A percentile compares a stretch with the other conserved stretches of the same genome.
Evolutionary conservation across 495 filamentous ascomycete genomes (phyloP).

Genomic region (Ramalina intermedia): DNA sequence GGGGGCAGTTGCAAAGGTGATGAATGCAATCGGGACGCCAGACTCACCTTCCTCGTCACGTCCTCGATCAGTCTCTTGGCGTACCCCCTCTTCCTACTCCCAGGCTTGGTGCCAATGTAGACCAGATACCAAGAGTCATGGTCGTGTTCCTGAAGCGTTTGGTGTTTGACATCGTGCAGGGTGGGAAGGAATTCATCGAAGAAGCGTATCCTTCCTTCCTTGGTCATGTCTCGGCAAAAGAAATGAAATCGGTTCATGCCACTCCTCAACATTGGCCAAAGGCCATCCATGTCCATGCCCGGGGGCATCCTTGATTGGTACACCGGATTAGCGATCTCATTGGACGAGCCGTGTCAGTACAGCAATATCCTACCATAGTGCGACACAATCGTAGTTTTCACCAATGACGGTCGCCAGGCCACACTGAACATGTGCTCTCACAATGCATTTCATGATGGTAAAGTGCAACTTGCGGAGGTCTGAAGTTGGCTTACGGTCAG

Average conservation of each 20-base stretch:
- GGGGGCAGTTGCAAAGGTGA: too few species aligned
- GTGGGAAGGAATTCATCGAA: slow-evolving; percentile 64
- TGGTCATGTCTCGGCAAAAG: slow-evolving; percentile 44
- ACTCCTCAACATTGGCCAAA: slow-evolving; percentile 50
- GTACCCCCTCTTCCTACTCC: slow-evolving; percentile 51
- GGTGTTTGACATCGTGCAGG: slow-evolving; percentile 55
- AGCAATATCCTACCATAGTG: slow-evolving; percentile 45
- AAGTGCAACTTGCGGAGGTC: slow-evolving; percentile 61
- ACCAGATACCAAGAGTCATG: slow-evolving; percentile 58
- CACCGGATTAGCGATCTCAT: not conserved
- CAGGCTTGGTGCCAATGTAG: slow-evolving; percentile 59
- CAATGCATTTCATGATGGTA: slow-evolving; percentile 57
- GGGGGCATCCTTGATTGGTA: slow-evolving; percentile 52
- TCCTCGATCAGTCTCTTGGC: slow-evolving; percentile 52
- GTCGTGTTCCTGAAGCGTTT: slow-evolving; percentile 48
- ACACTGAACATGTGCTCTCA: slow-evolving; percentile 53
- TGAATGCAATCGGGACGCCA: slow-evolving; percentile 1
- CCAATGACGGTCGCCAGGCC: slow-evolving; percentile 60
- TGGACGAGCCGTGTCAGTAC: not conserved
- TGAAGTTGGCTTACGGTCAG: slow-evolving; percentile 43
- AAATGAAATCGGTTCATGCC: slow-evolving; percentile 53
- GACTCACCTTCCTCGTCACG: slow-evolving; percentile 43
- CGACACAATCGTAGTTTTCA: slow-evolving; percentile 58
- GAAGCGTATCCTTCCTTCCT: slow-evolving; percentile 56
- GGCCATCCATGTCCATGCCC: slow-evolving; percentile 55